phyloP scores from a whole-genome alignment of 2,329 filamentous ascomycete species.

The Pseudogymnoascus sp. region DNA sequence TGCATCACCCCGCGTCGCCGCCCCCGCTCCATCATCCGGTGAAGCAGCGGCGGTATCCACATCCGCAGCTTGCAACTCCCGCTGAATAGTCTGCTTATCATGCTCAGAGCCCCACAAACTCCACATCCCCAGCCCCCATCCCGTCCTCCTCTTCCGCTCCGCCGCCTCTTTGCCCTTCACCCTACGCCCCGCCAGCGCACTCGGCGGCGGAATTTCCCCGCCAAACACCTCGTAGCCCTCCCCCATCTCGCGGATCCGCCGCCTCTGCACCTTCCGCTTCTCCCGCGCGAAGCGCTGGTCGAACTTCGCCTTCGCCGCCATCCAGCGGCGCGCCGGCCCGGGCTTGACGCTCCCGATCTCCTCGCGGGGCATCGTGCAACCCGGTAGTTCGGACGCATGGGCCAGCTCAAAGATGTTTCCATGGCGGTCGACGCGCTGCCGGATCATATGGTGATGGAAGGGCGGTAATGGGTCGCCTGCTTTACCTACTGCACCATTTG shows the following conservation, averaged over 20 bases:
- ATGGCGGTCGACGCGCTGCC: constrained; percentile 73
- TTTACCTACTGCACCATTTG: constrained; percentile 43
- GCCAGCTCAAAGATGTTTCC: constrained; percentile 65
- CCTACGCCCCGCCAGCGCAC: constrained; percentile 68
- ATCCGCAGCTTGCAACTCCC: constrained; percentile 44
- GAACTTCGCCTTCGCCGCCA: constrained; percentile 63
- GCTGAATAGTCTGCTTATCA: constrained; percentile 63
- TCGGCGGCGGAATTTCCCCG: constrained; percentile 74
- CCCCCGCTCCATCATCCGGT: constrained; percentile 36
- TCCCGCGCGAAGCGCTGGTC: constrained; percentile 63
- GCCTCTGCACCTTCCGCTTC: constrained; percentile 64
- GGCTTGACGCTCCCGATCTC: constrained; percentile 74
- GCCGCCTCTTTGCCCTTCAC: constrained; percentile 41
- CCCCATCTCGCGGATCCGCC: constrained; percentile 63
- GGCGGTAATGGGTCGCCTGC: constrained; percentile 75
- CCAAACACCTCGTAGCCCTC: constrained; percentile 64
- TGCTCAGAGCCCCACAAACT: constrained; percentile 82
- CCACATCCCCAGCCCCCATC: constrained; percentile 75
- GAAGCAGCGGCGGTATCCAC: constrained; percentile 29
- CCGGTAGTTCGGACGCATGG: constrained; percentile 55
- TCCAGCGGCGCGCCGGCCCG: constrained; percentile 74
- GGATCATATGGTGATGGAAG: constrained; percentile 84
- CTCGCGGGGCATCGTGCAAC: constrained; percentile 51
- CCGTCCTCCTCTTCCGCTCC: constrained; percentile 51
- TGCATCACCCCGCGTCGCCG: constrained; percentile 24